A percentile compares a stretch with the other conserved stretches of the same genome.
Evolutionary conservation across 2,329 filamentous ascomycete species (phyloP).

Genomic region (Sclerotinia nivalis): DNA sequence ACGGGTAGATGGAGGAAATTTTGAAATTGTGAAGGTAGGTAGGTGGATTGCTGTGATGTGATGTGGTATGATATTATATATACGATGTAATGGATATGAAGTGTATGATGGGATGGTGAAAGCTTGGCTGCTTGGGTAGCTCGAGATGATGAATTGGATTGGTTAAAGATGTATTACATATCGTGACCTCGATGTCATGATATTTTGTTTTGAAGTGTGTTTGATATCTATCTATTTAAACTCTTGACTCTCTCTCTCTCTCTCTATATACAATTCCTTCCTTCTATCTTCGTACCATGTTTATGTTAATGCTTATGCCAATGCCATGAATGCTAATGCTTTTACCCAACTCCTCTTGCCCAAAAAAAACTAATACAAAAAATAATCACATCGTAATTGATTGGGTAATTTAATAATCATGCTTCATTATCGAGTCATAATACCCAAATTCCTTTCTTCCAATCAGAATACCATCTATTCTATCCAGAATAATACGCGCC

Average conservation of each 20-base stretch:
- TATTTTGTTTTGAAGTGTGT: background rate
- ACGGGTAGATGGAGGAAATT: too few species aligned
- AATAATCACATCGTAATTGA: conserved; percentile 11
- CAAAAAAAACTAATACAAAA: background rate
- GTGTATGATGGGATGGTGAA: background rate
- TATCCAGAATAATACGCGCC: background rate
- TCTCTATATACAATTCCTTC: background rate
- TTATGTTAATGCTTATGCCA: background rate
- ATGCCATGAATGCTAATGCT: background rate
- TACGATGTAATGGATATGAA: too few species aligned
- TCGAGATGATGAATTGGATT: background rate
- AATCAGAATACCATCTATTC: background rate
- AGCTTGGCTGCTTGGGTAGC: background rate
- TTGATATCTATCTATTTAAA: background rate
- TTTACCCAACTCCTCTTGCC: background rate
- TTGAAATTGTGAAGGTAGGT: too few species aligned
- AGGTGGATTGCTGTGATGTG: too few species aligned
- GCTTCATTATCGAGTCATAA: conserved; percentile 16
- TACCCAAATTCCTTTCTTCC: background rate
- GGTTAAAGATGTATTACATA: background rate
- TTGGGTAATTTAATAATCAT: conserved; percentile 8
- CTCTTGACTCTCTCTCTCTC: background rate
- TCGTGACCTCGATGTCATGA: background rate
- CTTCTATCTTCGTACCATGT: background rate
- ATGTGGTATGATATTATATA: background rate